Evolutionary conservation across 2,329 filamentous ascomycete species (phyloP).

Genomic region (Pseudovirgaria hyperparasitica): DNA sequence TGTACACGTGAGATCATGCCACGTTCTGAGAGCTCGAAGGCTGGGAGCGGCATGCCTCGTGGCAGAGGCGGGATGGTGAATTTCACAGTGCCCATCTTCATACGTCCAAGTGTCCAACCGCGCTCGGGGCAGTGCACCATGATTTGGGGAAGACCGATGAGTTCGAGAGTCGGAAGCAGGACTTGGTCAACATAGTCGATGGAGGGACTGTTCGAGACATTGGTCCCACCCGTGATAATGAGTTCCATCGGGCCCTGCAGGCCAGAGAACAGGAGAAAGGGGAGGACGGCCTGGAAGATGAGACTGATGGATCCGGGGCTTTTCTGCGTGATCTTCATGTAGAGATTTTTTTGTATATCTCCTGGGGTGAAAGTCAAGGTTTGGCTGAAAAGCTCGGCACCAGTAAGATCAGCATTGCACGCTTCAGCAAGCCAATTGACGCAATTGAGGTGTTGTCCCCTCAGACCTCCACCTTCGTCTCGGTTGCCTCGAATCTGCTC

Average conservation of each 20-base stretch:
- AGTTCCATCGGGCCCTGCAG: constrained; percentile 4
- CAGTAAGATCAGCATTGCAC: constrained; percentile 30
- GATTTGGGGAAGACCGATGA: constrained; percentile 38
- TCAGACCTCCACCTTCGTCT: constrained; percentile 39
- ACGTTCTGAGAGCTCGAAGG: constrained; percentile 22
- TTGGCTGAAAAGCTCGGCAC: constrained; percentile 30
- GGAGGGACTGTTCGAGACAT: constrained; percentile 41
- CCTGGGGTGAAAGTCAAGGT: constrained; percentile 27
- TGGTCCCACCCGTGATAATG: constrained; percentile 43
- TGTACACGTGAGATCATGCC: constrained; percentile 15
- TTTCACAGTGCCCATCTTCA: constrained; percentile 35
- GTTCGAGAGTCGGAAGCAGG: constrained; percentile 38
- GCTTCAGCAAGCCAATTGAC: constrained; percentile 40
- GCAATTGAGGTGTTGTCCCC: constrained; percentile 43
- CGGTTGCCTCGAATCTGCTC: constrained; percentile 42
- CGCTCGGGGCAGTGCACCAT: constrained; percentile 30
- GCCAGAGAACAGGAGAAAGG: constrained; percentile 39
- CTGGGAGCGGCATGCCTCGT: constrained; percentile 12
- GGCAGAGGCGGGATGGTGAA: constrained; percentile 34
- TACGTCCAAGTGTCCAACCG: constrained; percentile 40
- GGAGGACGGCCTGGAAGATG: constrained; percentile 46
- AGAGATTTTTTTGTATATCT: constrained; percentile 13
- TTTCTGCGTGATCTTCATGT: constrained; percentile 22
- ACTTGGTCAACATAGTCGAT: constrained; percentile 45
- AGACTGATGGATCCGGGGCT: constrained; percentile 42